Evolutionary conservation across 2,329 filamentous ascomycete species (phyloP), one percentile per base, ranked within the genome.

Genomic region (Claviceps sp.): DNA sequence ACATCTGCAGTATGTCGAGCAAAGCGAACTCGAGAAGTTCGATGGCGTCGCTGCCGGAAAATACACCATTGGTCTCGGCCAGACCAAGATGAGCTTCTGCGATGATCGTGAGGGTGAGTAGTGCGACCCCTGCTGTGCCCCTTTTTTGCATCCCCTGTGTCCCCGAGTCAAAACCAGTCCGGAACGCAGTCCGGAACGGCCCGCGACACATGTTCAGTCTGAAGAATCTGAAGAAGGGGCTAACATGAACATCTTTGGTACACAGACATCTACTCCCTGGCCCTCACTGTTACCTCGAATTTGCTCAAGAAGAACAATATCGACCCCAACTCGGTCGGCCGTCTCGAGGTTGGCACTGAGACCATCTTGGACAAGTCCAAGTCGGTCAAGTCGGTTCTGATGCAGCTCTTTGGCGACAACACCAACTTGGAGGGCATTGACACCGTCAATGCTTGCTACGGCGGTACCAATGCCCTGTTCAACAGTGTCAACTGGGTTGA

Each of bases 51-150:
- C 79, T 67, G 69, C 81, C 53, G 87, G 87, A 60, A 93, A 93
- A 74, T 93, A 93, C 77, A 93, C 87, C 64, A 91, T 93, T 72
- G 87, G 87, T 69, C 84, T 93, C 53, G 87, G 87, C 63, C 87
- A 93, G 78, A 91, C 85, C 66, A 89, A 87, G 74, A 93, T 93
- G 87, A 84, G 82, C 76, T 93, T 93, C 73, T 91, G 87, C 69
- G 87, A 93, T 71, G 87, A 93, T 66, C 82, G 86, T 65, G 87
- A 93, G 75, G 87, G 87, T 89, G 68, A 69, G 74, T 69, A 58
- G 48, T 54, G 46, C 51, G 51, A 52, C 51, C 53, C 53, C 43
- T 50, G 17, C 24, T 22, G 30, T 47, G 45, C 30, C 43, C 34
- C 26, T 38, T 52, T 40, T 43, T 50, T 38, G 34, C 24, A 34